Base-by-base conservation (phyloP, 768 basidiomycete genomes). In the Leccinum incarnatum region DNA sequence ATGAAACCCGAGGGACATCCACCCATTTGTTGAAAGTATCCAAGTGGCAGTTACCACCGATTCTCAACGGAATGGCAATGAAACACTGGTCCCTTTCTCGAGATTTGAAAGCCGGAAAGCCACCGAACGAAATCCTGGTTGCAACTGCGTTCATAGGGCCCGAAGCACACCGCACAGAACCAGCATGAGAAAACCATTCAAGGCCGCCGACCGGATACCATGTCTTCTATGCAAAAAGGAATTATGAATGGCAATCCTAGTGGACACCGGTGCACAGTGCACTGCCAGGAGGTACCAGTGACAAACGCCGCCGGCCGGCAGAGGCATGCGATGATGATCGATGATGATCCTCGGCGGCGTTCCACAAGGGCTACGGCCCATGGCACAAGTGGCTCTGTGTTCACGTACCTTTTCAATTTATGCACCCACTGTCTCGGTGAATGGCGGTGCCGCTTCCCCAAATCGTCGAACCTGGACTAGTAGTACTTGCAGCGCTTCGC, bases 1-100 rank as follows among this genome's bases (percentile, higher is more conserved):
- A 37, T 52, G 63, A 29, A 54, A 67, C 2, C 2, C 2, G 15
- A 17, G 65, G 65, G 4, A 14, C 50, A 0, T 65, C 53, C 14
- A 65, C 49, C 37, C 51, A 50, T 40, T 36, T 36, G 14, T 36
- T 5, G 14, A 36, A 36, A 45, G 19, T 59, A 34, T 47, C 48
- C 25, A 7, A 62, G 23, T 23, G 23, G 57, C 61, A 25, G 40
- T 27, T 21, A 8, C 40, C 29, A 11, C 23, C 6, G 21, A 32
- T 11, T 17, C 32, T 27, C 54, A 52, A 45, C n/a, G 11, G 9
- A 27, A 27, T 10, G 21, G 9, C 17, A 17, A 14, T 36, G 23
- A 55, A 15, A 7, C 27, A 53, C 58, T 48, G 15, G 14, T 48
- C 27, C 47, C 25, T 48, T 25, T 15, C 15, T 15, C 3, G 15